Conservation (phyloP, 177 flowering plant genomes). For the Vitis hybrid region DNA sequence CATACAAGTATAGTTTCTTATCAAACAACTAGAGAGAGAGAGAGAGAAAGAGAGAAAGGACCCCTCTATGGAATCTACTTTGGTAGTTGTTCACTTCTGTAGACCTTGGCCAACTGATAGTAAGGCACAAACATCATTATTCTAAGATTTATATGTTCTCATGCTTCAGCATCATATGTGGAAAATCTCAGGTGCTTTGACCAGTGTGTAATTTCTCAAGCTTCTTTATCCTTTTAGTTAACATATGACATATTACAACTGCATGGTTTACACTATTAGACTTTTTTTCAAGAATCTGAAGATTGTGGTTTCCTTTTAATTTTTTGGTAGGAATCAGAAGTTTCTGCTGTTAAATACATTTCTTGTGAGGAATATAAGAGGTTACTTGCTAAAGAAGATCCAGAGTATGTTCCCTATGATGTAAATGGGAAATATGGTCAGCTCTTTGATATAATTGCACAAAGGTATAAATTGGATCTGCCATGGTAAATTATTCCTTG, state of each 20-base stretch:
- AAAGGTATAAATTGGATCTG: slow-evolving; percentile 45
- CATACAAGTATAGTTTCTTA: too few relatives aligned
- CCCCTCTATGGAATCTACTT: too few relatives aligned
- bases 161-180: too few relatives aligned
- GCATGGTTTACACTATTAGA: neutral
- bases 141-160: too few relatives aligned
- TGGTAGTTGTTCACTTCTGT: too few relatives aligned
- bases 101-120: too few relatives aligned
- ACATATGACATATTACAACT: neutral
- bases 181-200: too few relatives aligned
- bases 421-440: slow-evolving; percentile 66
- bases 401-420: slow-evolving; percentile 76
- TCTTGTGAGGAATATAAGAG: slow-evolving; percentile 61
- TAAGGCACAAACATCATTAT: too few relatives aligned
- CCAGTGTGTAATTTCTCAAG: neutral
- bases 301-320: neutral
- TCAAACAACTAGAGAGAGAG: too few relatives aligned
- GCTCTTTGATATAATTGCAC: slow-evolving; percentile 63
- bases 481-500: neutral
- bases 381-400: slow-evolving; percentile 66
- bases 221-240: neutral
- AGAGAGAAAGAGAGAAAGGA: too few relatives aligned
- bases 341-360: slow-evolving; percentile 89
- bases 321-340: slow-evolving; percentile 75
- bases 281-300: neutral